Evolutionary conservation across 352 stramenopile species (phyloP), one percentile per base, ranked within the genome.

Genomic region (Pythium aquatile): DNA sequence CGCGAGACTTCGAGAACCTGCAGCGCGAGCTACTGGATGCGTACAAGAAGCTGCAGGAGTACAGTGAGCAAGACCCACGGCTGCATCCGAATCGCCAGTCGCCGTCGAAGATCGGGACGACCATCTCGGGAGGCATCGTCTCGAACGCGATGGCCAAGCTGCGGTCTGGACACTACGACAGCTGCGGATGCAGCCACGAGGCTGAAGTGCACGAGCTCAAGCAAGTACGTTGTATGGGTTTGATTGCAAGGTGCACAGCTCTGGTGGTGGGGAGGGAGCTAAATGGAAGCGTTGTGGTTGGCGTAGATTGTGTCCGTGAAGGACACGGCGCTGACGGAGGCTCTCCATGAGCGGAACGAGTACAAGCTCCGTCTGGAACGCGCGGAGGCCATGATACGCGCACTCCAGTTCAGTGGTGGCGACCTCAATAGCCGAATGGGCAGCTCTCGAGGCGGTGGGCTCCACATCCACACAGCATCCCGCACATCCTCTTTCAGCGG

Each of bases 1-100:
- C 74, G 49, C 68, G 73, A 13, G 77, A 90, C 63, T 90, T 86
- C 53, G 77, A 82, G 66, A 63, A 70, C 11, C 71, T 87, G 30
- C 78, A 90, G 58, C 69, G 75, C 24, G 78, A 88, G 49, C 58
- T 90, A 17, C 49, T 76, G 26, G 64, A 68, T 14, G 80, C 78
- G 20, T 90, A 90, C 66, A 76, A 76, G 66, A 79, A 70, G 58
- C 58, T 90, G n/a, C 68, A 84, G 26, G 68, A 82, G 59, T 80
- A 83, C 48, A 73, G 49, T 13, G 66, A 62, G 1, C 40, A 55
- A 2, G 66, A 73, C 44, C 61, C 66, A 16, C 49, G 66, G 28
- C 55, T 71, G n/a, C 42, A 56, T 56, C 28, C 39, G 0, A 29
- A 47, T 20, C 33, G 58, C 17, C 29, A 26, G 30, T 73, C 66